Evolutionary conservation across 805 yeast species (phyloP).

Genomic region (Lipomyces starkeyi): DNA sequence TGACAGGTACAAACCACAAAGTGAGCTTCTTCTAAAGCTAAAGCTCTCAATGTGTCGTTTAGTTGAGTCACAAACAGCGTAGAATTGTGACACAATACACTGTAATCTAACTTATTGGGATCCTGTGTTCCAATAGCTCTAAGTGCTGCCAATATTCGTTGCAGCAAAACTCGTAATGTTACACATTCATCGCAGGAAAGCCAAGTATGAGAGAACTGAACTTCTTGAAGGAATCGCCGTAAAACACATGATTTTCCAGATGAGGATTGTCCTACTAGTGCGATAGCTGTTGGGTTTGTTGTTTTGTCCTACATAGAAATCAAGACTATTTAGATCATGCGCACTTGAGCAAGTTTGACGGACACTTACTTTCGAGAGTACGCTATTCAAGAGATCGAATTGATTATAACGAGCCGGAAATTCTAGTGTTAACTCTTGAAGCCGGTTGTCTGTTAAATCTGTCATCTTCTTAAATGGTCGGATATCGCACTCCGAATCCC

Average conservation of each 20-base stretch:
- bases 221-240: conserved; percentile 15
- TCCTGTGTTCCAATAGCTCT: neutral
- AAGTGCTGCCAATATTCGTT: conserved; percentile 24
- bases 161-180: conserved; percentile 20
- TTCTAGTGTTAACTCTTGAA: conserved; percentile 13
- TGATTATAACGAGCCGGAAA: conserved; percentile 29
- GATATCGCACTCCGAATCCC: neutral
- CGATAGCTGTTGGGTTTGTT: conserved; percentile 23
- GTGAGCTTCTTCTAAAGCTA: conserved; percentile 13
- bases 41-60: conserved; percentile 6
- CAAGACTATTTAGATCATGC: neutral
- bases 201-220: conserved; percentile 24
- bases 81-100: conserved; percentile 13
- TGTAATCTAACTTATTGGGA: conserved; percentile 1
- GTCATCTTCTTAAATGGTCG: neutral
- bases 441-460: conserved; percentile 5
- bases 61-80: conserved; percentile 22
- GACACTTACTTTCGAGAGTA: conserved; percentile 26
- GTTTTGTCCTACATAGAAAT: conserved; percentile 17
- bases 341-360: neutral
- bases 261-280: conserved; percentile 20
- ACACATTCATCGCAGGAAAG: conserved; percentile 32
- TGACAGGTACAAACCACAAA: conserved; percentile 8
- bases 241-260: conserved; percentile 28
- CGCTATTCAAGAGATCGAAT: conserved; percentile 19